These are phyloP conservation scores for Nicotiana otophora DNA, from an alignment of 257 asterid genomes.

Conservation along the genomic window DNA sequence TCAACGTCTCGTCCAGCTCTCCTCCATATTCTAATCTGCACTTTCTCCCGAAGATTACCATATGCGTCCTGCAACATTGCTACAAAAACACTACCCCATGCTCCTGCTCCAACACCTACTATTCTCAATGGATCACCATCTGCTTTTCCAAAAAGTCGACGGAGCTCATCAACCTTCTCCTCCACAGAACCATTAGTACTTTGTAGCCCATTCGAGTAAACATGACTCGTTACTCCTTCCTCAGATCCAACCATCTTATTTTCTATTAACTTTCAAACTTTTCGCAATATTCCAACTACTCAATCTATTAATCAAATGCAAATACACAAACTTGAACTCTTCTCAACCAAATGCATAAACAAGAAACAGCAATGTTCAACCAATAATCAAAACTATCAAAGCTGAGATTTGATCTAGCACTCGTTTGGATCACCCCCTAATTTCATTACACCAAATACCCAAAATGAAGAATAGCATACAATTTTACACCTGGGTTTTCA, in stretches of 20 bases:
- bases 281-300: neutral
- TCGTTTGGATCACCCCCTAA: neutral
- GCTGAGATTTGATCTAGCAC: neutral
- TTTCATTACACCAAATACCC: neutral
- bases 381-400: neutral
- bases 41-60: constrained; percentile 63
- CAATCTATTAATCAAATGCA: constrained; percentile 1
- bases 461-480: constrained; percentile 2
- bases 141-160: constrained; percentile 45
- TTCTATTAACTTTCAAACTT: neutral
- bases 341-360: neutral
- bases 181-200: constrained; percentile 40
- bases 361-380: neutral
- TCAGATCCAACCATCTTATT: constrained; percentile 45
- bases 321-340: constrained; percentile 21
- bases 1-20: constrained; percentile 65
- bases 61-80: constrained; percentile 84
- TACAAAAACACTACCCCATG: constrained; percentile 88
- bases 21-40: constrained; percentile 78
- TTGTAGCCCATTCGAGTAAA: constrained; percentile 38
- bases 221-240: constrained; percentile 28
- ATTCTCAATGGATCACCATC: constrained; percentile 68
- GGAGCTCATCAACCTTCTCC: constrained; percentile 70
- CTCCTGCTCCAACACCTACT: constrained; percentile 85
- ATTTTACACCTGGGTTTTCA: neutral